A percentile compares a stretch with the other conserved stretches of the same genome.
phyloP scores from a whole-genome alignment of 306 rosid genomes.

The Corylus avellana region DNA sequence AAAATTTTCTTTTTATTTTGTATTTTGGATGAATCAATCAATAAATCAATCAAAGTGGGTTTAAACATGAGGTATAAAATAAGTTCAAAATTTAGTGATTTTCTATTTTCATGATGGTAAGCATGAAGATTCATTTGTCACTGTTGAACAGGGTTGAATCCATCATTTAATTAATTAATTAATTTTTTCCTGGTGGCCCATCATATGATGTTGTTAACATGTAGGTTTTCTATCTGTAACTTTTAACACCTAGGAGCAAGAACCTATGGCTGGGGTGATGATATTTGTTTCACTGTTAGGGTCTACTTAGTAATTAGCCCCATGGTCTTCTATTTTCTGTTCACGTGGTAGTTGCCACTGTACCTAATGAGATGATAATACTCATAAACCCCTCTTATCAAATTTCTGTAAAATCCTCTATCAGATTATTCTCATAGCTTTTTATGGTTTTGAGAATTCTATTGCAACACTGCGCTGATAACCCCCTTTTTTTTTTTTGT shows the following conservation, averaged over 20 bases:
- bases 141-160: too few relatives aligned
- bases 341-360: neutral
- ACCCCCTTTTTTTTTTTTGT: neutral
- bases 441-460: neutral
- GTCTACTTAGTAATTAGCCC: neutral
- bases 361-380: neutral
- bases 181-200: neutral
- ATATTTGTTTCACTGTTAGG: neutral
- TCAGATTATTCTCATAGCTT: neutral
- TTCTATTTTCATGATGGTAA: neutral
- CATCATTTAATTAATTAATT: neutral
- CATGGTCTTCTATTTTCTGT: neutral
- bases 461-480: neutral
- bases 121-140: neutral
- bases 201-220: neutral
- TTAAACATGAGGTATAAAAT: neutral
- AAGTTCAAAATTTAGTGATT: neutral
- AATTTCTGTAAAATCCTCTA: neutral
- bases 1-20: neutral
- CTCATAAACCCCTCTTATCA: neutral
- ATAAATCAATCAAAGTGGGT: neutral
- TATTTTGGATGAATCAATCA: neutral
- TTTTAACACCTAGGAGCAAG: neutral
- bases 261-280: neutral
- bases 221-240: neutral